A percentile compares a stretch with the other conserved stretches of the same genome.
These are phyloP conservation scores for Aspergillus sp. DNA, from an alignment of 2,329 filamentous ascomycete species.

Conservation along the genomic window DNA sequence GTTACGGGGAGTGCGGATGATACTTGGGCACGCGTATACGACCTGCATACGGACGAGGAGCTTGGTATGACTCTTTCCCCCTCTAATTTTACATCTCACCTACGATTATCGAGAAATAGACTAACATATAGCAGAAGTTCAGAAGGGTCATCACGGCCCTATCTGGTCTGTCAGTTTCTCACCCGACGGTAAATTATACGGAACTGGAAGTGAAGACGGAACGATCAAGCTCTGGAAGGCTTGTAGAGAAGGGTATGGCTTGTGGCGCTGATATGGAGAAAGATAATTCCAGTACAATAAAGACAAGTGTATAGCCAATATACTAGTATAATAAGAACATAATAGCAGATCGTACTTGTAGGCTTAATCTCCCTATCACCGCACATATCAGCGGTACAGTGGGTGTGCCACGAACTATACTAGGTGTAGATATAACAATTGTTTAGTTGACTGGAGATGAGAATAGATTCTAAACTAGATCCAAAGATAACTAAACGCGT, in stretches of 20 bases:
- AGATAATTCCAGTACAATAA: neutral
- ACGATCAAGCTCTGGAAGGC: slow-evolving; percentile 91
- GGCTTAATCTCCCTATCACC: neutral
- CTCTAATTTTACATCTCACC: neutral
- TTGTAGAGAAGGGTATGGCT: slow-evolving; percentile 62
- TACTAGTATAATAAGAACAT: neutral
- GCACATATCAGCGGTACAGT: too few species aligned
- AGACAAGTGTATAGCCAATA: neutral
- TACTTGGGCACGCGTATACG: slow-evolving; percentile 95
- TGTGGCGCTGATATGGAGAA: slow-evolving; percentile 54
- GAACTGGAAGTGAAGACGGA: slow-evolving; percentile 93
- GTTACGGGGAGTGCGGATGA: slow-evolving; percentile 89
- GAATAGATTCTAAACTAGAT: neutral
- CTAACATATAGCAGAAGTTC: slow-evolving; percentile 62
- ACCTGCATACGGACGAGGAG: slow-evolving; percentile 79
- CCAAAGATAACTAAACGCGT: neutral
- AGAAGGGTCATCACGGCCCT: slow-evolving; percentile 95
- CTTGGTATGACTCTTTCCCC: slow-evolving; percentile 53
- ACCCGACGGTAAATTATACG: slow-evolving; percentile 92
- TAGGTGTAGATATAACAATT: too few species aligned
- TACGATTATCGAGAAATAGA: neutral
- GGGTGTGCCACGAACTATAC: too few species aligned
- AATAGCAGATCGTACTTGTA: neutral
- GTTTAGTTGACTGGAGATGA: neutral
- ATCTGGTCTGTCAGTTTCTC: slow-evolving; percentile 97